Conservation (phyloP, 2,329 filamentous ascomycete species). For the Alternaria arborescens region DNA sequence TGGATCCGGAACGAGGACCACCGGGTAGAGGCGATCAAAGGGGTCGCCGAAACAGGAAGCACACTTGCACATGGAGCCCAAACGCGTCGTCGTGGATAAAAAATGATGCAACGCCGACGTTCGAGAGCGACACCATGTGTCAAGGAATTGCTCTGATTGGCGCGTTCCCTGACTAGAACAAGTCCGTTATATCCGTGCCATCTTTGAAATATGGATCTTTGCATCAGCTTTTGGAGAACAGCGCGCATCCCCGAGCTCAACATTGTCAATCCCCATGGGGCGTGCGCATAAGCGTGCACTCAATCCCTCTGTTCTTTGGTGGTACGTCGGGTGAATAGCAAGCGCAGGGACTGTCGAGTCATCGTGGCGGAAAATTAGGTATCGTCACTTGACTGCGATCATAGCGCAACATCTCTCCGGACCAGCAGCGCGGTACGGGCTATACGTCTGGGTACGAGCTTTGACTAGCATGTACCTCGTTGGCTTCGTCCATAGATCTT, state of each 20-base stretch:
- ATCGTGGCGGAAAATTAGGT: background rate
- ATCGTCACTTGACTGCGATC: slow-evolving; percentile 1
- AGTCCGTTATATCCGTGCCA: slow-evolving; percentile 8
- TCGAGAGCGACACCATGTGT: slow-evolving; percentile 9
- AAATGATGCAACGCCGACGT: slow-evolving; percentile 15
- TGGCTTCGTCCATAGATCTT: background rate
- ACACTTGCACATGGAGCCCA: slow-evolving; percentile 6
- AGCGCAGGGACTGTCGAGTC: background rate
- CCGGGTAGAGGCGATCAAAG: slow-evolving; percentile 6
- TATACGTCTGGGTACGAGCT: background rate
- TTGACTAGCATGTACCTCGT: background rate
- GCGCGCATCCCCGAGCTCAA: slow-evolving; percentile 15
- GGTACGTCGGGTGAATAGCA: background rate
- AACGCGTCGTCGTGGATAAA: slow-evolving; percentile 6
- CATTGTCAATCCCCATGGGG: slow-evolving; percentile 15
- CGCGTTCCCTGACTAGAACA: background rate
- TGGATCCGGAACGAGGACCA: slow-evolving; percentile 10
- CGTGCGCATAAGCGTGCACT: slow-evolving; percentile 6
- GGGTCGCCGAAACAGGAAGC: slow-evolving; percentile 16
- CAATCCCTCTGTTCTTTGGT: background rate
- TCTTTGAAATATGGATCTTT: slow-evolving; percentile 6
- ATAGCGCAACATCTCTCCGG: background rate
- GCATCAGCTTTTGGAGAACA: slow-evolving; percentile 1
- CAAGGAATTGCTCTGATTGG: slow-evolving; percentile 14
- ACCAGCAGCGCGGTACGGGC: background rate